Percentiles rank a stretch among this genome's conserved stretches.
These are phyloP conservation scores for Dendrocalamus sinicus DNA, from an alignment of 176 grass and related monocot species.

Conservation along the genomic window DNA sequence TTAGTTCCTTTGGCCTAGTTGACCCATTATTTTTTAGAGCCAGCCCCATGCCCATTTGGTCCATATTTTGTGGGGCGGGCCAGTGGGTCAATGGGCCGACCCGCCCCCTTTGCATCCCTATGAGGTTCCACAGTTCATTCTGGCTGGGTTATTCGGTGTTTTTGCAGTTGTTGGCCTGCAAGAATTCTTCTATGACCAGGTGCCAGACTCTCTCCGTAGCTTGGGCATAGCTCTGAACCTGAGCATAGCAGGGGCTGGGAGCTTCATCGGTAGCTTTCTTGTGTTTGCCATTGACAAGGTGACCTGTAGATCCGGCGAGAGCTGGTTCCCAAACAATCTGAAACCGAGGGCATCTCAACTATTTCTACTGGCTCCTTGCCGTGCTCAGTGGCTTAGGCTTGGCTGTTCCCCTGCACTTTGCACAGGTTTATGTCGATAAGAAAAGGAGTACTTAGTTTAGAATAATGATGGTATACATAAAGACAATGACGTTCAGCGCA, in stretches of 20 bases:
- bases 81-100: too few relatives aligned
- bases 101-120: too few relatives aligned
- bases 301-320: neutral
- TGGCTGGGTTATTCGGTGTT: neutral
- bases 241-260: constrained; percentile 26
- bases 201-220: constrained; percentile 21
- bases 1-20: too few relatives aligned
- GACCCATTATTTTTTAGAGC: too few relatives aligned
- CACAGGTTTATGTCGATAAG: neutral
- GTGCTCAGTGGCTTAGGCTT: neutral
- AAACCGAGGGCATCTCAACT: constrained; percentile 33
- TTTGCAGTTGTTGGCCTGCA: neutral
- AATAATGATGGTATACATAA: neutral
- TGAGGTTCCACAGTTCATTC: constrained; percentile 19
- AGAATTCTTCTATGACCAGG: constrained; percentile 45
- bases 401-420: constrained; percentile 16
- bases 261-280: constrained; percentile 44
- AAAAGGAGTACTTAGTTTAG: neutral
- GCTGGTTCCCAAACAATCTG: constrained; percentile 41
- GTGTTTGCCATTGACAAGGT: constrained; percentile 31
- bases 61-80: too few relatives aligned
- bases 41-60: too few relatives aligned
- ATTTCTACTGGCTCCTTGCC: constrained; percentile 29
- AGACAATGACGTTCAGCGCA: neutral
- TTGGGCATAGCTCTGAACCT: constrained; percentile 34